Base-by-base conservation (phyloP, 2,329 filamentous ascomycete genomes). In the Penicillium olsonii region DNA sequence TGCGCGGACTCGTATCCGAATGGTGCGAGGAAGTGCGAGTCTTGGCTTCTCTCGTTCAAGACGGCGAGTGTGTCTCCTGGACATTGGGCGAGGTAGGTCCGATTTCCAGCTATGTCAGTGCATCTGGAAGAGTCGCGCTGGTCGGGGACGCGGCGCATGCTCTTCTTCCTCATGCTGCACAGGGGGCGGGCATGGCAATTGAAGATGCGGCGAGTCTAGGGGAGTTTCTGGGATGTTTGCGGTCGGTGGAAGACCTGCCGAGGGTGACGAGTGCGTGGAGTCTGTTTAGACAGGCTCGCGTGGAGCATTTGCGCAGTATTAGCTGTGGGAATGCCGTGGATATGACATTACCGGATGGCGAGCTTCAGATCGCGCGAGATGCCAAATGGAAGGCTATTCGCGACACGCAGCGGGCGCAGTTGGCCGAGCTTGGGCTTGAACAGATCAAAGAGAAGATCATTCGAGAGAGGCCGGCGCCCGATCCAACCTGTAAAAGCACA, bases 81-180 rank as follows among this genome's bases (percentile, higher is more conserved):
- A 48, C 45, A 2, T 37, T 48, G 18, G 38, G 45, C 17, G 45
- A 48, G 19, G 45, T 48, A 2, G 18, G 19, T 31, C 27, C 38
- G 12, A 27, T 48, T 37, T n/a, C 38, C 15, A 48, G 45, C 24
- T 48, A 48, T 42, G 45, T 38, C 5, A 48, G 45, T 42, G 15
- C 29, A n/a, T 48, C 45, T 42, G 45, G 45, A 42, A 31, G 48
- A 27, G 52, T 85, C 10, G 81, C 76, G 0, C 65, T 87, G 0
- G 66, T 87, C 1, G 84, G 84, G 0, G 84, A 87, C 59, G 83
- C 84, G 0, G 84, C 83, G 0, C 84, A 87, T 62, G 83, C 84
- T 0, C 85, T 87, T 54, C 71, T 82, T 0, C 84, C 83, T 27
- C 77, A 81, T 53, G 80, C 83, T 66, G 82, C 78, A 0, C 81